Evolutionary conservation across 2,329 filamentous ascomycete species (phyloP).

Genomic region (Claviceps spartinae): DNA sequence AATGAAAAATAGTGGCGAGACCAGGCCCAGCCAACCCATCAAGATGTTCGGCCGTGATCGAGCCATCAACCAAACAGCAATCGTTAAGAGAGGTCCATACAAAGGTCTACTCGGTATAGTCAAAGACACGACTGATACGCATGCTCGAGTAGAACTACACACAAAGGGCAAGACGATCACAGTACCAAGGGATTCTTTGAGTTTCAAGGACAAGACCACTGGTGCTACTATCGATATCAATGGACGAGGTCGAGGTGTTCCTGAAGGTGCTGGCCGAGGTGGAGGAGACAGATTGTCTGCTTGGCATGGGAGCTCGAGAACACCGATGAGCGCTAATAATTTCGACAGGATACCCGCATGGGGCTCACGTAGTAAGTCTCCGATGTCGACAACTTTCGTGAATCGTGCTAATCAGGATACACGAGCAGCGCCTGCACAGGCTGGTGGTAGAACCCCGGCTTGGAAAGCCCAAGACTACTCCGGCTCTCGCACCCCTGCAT

Average conservation of each 20-base stretch:
- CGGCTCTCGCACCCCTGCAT: slow-evolving; percentile 55
- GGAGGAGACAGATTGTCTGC: slow-evolving; percentile 34
- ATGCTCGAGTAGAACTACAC: slow-evolving; percentile 83
- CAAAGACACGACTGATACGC: slow-evolving; percentile 78
- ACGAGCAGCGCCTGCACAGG: slow-evolving; percentile 35
- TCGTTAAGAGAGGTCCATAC: slow-evolving; percentile 72
- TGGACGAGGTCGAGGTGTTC: slow-evolving; percentile 31
- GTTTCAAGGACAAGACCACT: slow-evolving; percentile 71
- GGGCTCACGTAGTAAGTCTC: slow-evolving; percentile 52
- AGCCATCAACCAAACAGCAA: slow-evolving; percentile 82
- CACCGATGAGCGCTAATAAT: slow-evolving; percentile 46
- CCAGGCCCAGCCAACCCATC: slow-evolving; percentile 46
- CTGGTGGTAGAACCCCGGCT: slow-evolving; percentile 46
- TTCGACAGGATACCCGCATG: slow-evolving; percentile 65
- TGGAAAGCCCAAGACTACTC: slow-evolving; percentile 42
- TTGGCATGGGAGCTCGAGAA: slow-evolving; percentile 55
- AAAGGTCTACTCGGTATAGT: slow-evolving; percentile 92
- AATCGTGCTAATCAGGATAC: not conserved
- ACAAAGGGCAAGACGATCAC: slow-evolving; percentile 87
- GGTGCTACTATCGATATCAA: slow-evolving; percentile 66
- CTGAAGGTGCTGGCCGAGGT: slow-evolving; percentile 30
- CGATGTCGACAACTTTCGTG: not conserved
- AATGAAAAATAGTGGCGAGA: slow-evolving; percentile 42
- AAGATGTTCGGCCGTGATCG: slow-evolving; percentile 69
- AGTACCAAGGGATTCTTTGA: slow-evolving; percentile 67